Evolutionary conservation across 495 filamentous ascomycete species (phyloP).

Genomic region (Penicillium soppii): DNA sequence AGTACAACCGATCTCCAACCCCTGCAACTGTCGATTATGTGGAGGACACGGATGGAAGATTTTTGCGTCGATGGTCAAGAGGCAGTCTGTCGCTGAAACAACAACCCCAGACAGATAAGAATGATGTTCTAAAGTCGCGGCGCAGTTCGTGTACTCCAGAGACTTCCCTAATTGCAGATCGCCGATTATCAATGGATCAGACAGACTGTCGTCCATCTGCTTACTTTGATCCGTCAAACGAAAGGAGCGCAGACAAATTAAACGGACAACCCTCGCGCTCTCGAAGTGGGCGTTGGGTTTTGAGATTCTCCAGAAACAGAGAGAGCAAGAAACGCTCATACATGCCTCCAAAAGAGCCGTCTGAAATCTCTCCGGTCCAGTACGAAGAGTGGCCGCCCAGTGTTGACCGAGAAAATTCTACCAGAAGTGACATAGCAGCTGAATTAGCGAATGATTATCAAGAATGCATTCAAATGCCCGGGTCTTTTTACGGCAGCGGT

Average conservation of each 20-base stretch:
- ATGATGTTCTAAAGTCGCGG: background rate
- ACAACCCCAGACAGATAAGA: background rate
- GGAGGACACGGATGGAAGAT: background rate
- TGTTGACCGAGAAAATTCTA: slow-evolving; percentile 12
- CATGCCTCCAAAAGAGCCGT: slow-evolving; percentile 9
- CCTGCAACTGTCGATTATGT: background rate
- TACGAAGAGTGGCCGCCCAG: slow-evolving; percentile 13
- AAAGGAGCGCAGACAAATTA: slow-evolving; percentile 9
- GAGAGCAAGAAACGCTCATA: slow-evolving; percentile 13
- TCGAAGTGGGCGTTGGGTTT: slow-evolving; percentile 13
- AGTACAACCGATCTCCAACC: background rate
- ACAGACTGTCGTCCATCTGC: background rate
- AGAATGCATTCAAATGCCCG: slow-evolving; percentile 32
- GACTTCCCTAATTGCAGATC: background rate
- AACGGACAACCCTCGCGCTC: slow-evolving; percentile 8
- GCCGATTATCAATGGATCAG: slow-evolving; percentile 2
- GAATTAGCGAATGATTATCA: slow-evolving; percentile 26
- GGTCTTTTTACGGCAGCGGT: slow-evolving; percentile 25
- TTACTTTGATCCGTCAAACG: background rate
- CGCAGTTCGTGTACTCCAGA: background rate
- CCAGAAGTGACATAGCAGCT: slow-evolving; percentile 13
- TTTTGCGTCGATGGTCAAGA: background rate
- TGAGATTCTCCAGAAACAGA: slow-evolving; percentile 14
- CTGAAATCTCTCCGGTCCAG: slow-evolving; percentile 9
- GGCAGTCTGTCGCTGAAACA: background rate